Base-by-base conservation (phyloP, 768 basidiomycete genomes). In the Lactifluus rugatus region DNA sequence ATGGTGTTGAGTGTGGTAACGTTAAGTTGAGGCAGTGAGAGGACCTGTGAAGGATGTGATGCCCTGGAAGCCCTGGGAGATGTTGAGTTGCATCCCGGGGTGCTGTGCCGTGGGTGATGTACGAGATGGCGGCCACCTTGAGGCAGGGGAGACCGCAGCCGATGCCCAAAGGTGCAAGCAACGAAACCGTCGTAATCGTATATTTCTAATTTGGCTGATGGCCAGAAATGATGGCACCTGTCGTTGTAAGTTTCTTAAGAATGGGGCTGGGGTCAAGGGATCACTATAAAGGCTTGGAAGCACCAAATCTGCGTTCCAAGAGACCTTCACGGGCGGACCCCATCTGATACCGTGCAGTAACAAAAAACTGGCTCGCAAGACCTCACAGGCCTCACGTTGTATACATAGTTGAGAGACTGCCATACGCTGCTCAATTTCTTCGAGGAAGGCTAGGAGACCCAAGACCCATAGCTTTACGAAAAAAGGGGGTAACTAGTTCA, bases 191-290 rank as follows among this genome's bases (percentile, higher is more conserved):
- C 82, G 57, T n/a, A n/a, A n/a, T n/a, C n/a, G n/a, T 85, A 89
- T 64, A 77, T 81, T 53, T 73, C 73, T 66, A 76, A 87, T 64
- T 77, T 81, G 37, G 86, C 85, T 41, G 82, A 84, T 17, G 85
- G 84, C 87, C 86, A 88, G 74, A 87, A 89, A 87, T 82, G 61
- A 89, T 76, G 23, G 86, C 87, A 48, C 87, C 86, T 72, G 70
- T 42, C 61, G 61, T 46, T 7, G n/a, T 34, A 44, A 5, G 42
- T 39, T n/a, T n/a, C n/a, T n/a, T n/a, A n/a, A n/a, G n/a, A n/a
- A n/a, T n/a, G n/a, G n/a, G n/a, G n/a, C n/a, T n/a, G n/a, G n/a
- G n/a, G n/a, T n/a, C n/a, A n/a, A n/a, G n/a, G n/a, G n/a, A n/a
- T n/a, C n/a, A n/a, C n/a, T n/a, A n/a, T n/a, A n/a, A n/a, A n/a